Conservation (phyloP, 2,329 filamentous ascomycete genomes). For the Ophiostoma himal-ulmi region DNA sequence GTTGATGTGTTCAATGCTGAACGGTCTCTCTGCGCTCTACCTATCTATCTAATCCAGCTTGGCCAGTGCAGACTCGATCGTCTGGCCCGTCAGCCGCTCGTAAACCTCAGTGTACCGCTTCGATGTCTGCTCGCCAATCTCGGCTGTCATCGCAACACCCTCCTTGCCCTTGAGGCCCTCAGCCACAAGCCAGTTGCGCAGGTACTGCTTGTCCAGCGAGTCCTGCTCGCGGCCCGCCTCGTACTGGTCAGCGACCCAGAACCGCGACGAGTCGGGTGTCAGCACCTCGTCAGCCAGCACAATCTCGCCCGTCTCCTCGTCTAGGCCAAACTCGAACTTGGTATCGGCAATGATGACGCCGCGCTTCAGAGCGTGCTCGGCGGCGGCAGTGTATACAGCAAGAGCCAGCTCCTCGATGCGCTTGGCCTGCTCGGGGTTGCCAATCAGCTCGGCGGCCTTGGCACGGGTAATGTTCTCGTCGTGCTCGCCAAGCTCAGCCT, state of each 20-base stretch:
- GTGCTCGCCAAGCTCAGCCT: conserved; percentile 71
- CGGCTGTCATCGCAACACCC: conserved; percentile 64
- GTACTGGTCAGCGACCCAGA: conserved; percentile 75
- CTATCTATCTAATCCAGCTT: conserved; percentile 23
- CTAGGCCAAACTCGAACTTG: conserved; percentile 61
- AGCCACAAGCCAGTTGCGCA: conserved; percentile 74
- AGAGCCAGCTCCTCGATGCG: conserved; percentile 61
- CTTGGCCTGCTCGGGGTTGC: conserved; percentile 55
- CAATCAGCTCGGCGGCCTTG: conserved; percentile 57
- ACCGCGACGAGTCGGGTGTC: conserved; percentile 76
- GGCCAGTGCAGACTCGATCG: conserved; percentile 35
- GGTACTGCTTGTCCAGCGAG: conserved; percentile 82
- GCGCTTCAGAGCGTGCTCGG: conserved; percentile 56
- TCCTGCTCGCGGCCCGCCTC: conserved; percentile 67
- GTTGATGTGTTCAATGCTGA: too few relatives aligned
- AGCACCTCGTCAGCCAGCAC: conserved; percentile 79
- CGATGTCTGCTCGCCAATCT: conserved; percentile 62
- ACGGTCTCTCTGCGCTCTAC: background rate
- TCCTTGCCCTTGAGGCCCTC: conserved; percentile 70
- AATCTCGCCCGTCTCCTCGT: conserved; percentile 58
- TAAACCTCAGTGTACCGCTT: conserved; percentile 73
- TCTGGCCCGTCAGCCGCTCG: conserved; percentile 58
- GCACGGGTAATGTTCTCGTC: conserved; percentile 80
- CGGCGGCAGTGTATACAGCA: conserved; percentile 56
- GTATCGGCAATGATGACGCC: conserved; percentile 68